Percentiles rank a stretch among this genome's conserved stretches.
Conservation (phyloP, 2,329 filamentous ascomycete species). For the Bipolaris gigantea region DNA sequence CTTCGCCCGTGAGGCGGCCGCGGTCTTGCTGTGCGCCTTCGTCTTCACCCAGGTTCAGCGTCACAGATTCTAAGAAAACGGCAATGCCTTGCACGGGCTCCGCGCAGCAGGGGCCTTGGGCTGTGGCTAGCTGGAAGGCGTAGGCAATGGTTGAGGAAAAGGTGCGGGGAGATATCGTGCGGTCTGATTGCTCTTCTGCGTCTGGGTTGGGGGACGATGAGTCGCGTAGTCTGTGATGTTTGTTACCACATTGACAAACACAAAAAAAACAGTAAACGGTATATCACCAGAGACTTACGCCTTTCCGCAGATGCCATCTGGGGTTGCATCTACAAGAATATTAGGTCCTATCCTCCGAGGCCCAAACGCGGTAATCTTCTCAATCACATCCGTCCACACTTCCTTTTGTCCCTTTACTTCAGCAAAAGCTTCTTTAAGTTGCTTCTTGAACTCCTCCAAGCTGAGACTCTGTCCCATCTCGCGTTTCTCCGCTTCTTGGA, state of each 20-base stretch:
- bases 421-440: conserved; percentile 70
- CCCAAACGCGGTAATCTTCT: conserved; percentile 87
- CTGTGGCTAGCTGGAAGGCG: conserved; percentile 89
- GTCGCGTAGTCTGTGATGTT: conserved; percentile 29
- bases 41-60: conserved; percentile 58
- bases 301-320: conserved; percentile 69
- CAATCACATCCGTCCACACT: conserved; percentile 73
- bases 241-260: no score
- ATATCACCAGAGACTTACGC: conserved; percentile 57
- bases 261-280: no score
- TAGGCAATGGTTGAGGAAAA: conserved; percentile 90
- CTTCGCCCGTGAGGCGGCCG: conserved; percentile 84
- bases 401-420: conserved; percentile 73
- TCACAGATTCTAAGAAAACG: conserved; percentile 82
- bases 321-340: conserved; percentile 80
- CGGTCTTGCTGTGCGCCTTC: conserved; percentile 63
- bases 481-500: conserved; percentile 56
- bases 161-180: conserved; percentile 60
- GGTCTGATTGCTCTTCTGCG: conserved; percentile 16
- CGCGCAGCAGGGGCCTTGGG: conserved; percentile 85
- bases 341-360: conserved; percentile 85
- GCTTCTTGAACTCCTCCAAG: conserved; percentile 72
- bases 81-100: conserved; percentile 93
- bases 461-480: conserved; percentile 65
- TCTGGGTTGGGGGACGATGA: conserved; percentile 43